Conservation (phyloP, 768 basidiomycete species). For the Fistulinella prunicolor region DNA sequence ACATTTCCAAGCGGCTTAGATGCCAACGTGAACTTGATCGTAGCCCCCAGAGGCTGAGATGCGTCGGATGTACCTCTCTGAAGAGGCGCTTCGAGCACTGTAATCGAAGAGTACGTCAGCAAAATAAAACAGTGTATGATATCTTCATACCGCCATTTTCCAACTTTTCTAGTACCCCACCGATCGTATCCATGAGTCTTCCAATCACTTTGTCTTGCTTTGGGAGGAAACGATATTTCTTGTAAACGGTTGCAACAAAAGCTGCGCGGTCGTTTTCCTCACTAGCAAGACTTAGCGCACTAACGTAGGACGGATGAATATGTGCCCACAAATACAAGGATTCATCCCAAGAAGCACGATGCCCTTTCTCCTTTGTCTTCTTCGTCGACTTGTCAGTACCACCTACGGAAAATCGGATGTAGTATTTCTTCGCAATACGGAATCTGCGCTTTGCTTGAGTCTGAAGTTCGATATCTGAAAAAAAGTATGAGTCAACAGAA, state of each 20-base stretch:
- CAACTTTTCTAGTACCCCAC: neutral
- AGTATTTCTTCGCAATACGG: neutral
- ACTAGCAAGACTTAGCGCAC: neutral
- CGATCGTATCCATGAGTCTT: neutral
- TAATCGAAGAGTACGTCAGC: neutral
- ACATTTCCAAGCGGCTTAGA: too few relatives aligned
- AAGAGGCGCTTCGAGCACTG: neutral
- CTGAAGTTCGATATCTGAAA: slow-evolving; percentile 9
- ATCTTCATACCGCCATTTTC: neutral
- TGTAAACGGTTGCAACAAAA: neutral
- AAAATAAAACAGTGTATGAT: neutral
- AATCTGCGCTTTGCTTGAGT: neutral
- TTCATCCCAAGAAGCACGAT: neutral
- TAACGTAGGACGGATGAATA: too few relatives aligned
- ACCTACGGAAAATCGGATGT: neutral
- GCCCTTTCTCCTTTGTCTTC: neutral
- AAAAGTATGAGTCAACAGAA: too few relatives aligned
- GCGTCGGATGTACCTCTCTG: neutral
- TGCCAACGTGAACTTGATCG: too few relatives aligned
- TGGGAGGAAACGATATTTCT: neutral
- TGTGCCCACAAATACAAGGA: neutral
- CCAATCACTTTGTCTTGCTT: neutral
- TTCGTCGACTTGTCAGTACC: neutral
- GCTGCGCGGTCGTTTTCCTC: neutral
- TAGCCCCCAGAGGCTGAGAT: neutral